Evolutionary conservation across 2,329 filamentous ascomycete genomes (phyloP).

Genomic region (Pseudocercospora ulei): DNA sequence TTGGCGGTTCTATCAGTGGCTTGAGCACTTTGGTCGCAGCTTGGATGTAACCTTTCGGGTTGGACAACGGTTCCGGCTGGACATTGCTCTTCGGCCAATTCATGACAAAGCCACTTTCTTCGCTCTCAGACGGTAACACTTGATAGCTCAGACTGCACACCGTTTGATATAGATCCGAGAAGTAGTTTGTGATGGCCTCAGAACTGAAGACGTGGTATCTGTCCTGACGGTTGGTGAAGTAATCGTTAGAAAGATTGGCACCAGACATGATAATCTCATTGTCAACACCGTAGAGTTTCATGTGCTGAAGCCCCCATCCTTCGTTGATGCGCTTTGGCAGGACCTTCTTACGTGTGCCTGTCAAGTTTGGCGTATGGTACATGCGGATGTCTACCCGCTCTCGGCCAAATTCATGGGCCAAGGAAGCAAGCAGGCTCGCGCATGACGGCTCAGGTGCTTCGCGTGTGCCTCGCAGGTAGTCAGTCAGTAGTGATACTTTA

Average conservation of each 20-base stretch:
- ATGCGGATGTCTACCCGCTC: slow-evolving; percentile 85
- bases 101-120: slow-evolving; percentile 44
- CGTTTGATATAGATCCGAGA: slow-evolving; percentile 63
- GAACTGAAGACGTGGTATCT: slow-evolving; percentile 86
- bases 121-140: slow-evolving; percentile 52
- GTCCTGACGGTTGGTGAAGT: slow-evolving; percentile 93
- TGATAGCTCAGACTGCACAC: slow-evolving; percentile 74
- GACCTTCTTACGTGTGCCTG: slow-evolving; percentile 69
- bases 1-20: slow-evolving; percentile 51
- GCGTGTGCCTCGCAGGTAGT: slow-evolving; percentile 80
- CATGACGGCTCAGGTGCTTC: slow-evolving; percentile 79
- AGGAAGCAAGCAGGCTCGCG: slow-evolving; percentile 73
- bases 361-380: slow-evolving; percentile 96
- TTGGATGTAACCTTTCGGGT: slow-evolving; percentile 59
- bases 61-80: slow-evolving; percentile 62
- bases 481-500: slow-evolving; percentile 78
- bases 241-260: slow-evolving; percentile 86
- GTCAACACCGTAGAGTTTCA: slow-evolving; percentile 95
- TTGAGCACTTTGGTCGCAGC: slow-evolving; percentile 58
- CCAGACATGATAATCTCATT: slow-evolving; percentile 92
- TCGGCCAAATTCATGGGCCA: slow-evolving; percentile 74
- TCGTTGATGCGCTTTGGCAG: slow-evolving; percentile 90
- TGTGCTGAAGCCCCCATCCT: slow-evolving; percentile 95
- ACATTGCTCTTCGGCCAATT: slow-evolving; percentile 68
- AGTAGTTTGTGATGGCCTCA: slow-evolving; percentile 70